phyloP scores from a whole-genome alignment of 2,329 filamentous ascomycete genomes.

The Pezicula rhizophila region DNA sequence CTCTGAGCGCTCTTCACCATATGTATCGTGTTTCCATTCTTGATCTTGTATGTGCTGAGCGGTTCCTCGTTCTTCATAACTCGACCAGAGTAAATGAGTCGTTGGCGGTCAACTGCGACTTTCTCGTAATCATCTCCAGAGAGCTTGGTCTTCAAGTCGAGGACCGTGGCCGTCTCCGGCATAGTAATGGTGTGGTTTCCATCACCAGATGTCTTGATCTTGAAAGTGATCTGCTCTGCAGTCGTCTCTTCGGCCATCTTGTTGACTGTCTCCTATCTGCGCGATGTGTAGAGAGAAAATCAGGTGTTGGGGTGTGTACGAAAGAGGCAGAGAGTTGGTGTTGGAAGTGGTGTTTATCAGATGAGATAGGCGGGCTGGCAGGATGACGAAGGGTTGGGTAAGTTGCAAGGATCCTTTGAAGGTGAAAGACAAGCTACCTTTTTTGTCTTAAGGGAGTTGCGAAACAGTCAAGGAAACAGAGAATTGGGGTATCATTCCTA shows the following conservation, averaged over 20 bases:
- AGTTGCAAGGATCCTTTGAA: not conserved
- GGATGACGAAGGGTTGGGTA: not conserved
- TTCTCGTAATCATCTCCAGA: slow-evolving; percentile 76
- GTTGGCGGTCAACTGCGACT: slow-evolving; percentile 80
- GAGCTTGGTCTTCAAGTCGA: slow-evolving; percentile 86
- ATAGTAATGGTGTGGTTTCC: slow-evolving; percentile 80
- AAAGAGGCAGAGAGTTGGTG: not conserved
- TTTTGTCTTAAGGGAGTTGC: not conserved
- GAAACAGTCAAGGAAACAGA: not conserved
- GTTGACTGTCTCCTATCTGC: not conserved
- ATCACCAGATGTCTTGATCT: slow-evolving; percentile 94
- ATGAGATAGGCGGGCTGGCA: not conserved
- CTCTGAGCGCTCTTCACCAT: slow-evolving; percentile 94
- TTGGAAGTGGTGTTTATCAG: not conserved
- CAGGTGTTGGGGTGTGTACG: not conserved
- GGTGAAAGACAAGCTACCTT: not conserved
- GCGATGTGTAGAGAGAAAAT: not conserved
- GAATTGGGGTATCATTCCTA: not conserved
- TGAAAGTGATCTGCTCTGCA: slow-evolving; percentile 76
- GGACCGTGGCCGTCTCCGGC: slow-evolving; percentile 66
- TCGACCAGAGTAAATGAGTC: slow-evolving; percentile 93
- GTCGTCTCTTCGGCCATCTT: slow-evolving; percentile 48
- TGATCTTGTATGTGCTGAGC: slow-evolving; percentile 84
- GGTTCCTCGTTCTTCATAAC: slow-evolving; percentile 94
- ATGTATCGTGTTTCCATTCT: slow-evolving; percentile 91